phyloP scores from a whole-genome alignment of 495 filamentous ascomycete genomes.

The Aspergillus affinis region DNA sequence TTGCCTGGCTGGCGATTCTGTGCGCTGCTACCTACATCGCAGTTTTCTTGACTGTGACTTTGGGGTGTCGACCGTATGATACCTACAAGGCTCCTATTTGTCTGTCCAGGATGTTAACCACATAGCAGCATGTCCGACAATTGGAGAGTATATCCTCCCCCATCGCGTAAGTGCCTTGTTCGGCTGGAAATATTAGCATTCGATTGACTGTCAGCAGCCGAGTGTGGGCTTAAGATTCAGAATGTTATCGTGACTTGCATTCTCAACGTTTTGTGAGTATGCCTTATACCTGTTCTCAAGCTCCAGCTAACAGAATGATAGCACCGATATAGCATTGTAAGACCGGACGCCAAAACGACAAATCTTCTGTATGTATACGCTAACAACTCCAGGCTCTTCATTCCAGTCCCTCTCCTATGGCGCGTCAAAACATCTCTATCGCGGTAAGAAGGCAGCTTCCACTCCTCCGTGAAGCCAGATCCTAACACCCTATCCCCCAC shows the following conservation, averaged over 20 bases:
- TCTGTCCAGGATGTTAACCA: neutral
- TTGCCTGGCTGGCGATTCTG: neutral
- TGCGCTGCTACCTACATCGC: neutral
- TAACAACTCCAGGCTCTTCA: constrained; percentile 2
- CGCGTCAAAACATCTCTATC: constrained; percentile 2
- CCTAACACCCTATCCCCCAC: neutral
- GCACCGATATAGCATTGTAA: constrained; percentile 5
- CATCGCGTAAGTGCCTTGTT: neutral
- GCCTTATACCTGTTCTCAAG: neutral
- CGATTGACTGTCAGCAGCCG: neutral
- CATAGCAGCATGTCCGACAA: neutral
- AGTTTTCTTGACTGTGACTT: constrained; percentile 2
- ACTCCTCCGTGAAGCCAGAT: neutral
- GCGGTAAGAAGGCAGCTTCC: neutral
- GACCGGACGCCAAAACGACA: neutral
- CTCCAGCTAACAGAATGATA: neutral
- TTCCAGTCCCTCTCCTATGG: constrained; percentile 4
- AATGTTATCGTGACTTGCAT: constrained; percentile 6
- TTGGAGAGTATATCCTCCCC: constrained; percentile 8
- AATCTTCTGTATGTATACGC: neutral
- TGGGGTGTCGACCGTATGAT: constrained; percentile 6
- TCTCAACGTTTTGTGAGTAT: constrained; percentile 1
- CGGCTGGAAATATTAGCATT: neutral
- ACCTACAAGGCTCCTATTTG: neutral
- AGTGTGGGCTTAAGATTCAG: constrained; percentile 2